A percentile compares a stretch with the other conserved stretches of the same genome.
Evolutionary conservation across 495 filamentous ascomycete species (phyloP).

Genomic region (Pyrenula massariospora): DNA sequence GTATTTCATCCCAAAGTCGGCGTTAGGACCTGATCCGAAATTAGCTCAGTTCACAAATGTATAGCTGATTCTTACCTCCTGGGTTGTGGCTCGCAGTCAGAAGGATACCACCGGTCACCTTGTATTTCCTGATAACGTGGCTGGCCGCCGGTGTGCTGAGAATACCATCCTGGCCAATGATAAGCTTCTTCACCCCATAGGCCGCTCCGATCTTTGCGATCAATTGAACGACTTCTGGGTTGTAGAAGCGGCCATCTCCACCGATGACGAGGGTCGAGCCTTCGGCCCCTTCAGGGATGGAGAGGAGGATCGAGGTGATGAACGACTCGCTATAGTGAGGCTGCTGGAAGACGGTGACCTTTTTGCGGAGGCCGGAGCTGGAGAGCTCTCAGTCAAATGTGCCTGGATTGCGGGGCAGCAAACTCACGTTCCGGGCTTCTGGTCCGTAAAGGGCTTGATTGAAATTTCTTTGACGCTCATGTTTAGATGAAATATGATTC

Average conservation of each 20-base stretch:
- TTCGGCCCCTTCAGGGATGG: constrained; percentile 88
- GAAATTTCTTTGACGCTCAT: constrained; percentile 71
- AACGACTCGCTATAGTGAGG: constrained; percentile 93
- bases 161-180: constrained; percentile 93
- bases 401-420: constrained; percentile 5
- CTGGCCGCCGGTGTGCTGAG: constrained; percentile 91
- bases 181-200: constrained; percentile 96
- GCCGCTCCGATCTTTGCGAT: constrained; percentile 95
- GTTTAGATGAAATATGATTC: constrained; percentile 7
- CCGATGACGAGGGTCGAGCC: constrained; percentile 90
- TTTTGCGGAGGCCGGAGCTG: constrained; percentile 96
- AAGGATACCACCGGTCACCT: constrained; percentile 91
- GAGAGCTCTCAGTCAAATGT: constrained; percentile 4
- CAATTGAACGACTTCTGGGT: constrained; percentile 87
- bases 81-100: constrained; percentile 97
- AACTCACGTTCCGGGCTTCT: constrained; percentile 98
- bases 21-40: constrained; percentile 54
- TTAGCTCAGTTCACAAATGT: background rate
- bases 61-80: constrained; percentile 54
- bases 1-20: constrained; percentile 99
- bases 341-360: constrained; percentile 95
- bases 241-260: constrained; percentile 95
- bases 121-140: constrained; percentile 84
- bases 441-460: constrained; percentile 74
- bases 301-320: constrained; percentile 81